These are phyloP conservation scores for Geranomyces variabilis DNA, from an alignment of 192 early-diverging fungal species.

Conservation along the genomic window DNA sequence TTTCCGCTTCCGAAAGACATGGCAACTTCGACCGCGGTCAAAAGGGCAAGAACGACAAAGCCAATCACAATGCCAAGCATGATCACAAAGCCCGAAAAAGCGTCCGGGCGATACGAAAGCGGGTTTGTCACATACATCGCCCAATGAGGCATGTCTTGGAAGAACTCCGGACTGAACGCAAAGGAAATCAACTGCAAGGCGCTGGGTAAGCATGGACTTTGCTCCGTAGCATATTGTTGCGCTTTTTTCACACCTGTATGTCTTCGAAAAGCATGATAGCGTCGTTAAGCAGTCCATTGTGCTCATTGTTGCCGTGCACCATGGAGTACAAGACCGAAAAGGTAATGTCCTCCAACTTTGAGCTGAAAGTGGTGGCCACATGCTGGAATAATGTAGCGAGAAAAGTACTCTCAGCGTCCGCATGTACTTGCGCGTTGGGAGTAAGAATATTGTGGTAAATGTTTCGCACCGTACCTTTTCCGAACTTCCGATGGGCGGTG, in stretches of 20 bases:
- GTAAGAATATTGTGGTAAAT: no score
- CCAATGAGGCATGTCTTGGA: slow-evolving; percentile 30
- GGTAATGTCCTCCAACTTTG: slow-evolving; percentile 15
- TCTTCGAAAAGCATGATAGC: slow-evolving; percentile 32
- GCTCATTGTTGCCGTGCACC: slow-evolving; percentile 24
- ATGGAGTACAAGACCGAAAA: slow-evolving; percentile 35
- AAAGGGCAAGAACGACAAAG: slow-evolving; percentile 17
- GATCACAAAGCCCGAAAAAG: slow-evolving; percentile 6
- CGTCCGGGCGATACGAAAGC: slow-evolving; percentile 27
- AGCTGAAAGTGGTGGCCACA: neutral
- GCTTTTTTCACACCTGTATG: slow-evolving; percentile 16
- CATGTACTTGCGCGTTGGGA: no score
- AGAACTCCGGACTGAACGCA: slow-evolving; percentile 18
- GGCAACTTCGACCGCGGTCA: slow-evolving; percentile 21
- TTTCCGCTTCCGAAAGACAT: slow-evolving; percentile 34
- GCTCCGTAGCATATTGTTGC: no score
- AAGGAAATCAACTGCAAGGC: slow-evolving; percentile 27
- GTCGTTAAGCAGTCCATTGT: neutral
- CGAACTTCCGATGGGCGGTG: no score
- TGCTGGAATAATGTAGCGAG: no score
- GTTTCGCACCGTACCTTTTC: no score
- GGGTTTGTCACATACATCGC: slow-evolving; percentile 33
- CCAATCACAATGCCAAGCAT: slow-evolving; percentile 29
- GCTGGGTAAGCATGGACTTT: no score
- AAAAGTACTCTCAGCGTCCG: no score